Percentiles rank a stretch among this genome's conserved stretches.
Evolutionary conservation across 2,329 filamentous ascomycete genomes (phyloP).

Genomic region (Rosellinia necatrix): DNA sequence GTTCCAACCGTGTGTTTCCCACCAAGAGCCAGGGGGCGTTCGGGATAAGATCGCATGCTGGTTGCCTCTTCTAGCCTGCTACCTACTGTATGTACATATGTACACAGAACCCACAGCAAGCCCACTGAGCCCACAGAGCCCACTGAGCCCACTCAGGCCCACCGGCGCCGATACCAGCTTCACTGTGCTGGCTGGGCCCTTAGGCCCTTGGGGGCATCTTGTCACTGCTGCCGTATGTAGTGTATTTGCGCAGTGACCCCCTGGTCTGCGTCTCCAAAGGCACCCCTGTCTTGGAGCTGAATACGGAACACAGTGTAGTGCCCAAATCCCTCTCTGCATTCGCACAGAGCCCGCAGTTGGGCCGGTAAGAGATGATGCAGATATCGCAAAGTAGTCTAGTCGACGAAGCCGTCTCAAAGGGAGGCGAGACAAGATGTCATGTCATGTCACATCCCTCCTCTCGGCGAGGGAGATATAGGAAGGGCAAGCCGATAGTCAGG

Average conservation of each 20-base stretch:
- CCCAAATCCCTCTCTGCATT: constrained; percentile 21
- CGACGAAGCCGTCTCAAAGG: constrained; percentile 5
- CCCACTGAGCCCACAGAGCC: too few species aligned
- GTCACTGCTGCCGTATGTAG: constrained; percentile 22
- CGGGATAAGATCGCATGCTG: constrained; percentile 26
- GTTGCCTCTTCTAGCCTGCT: constrained; percentile 23
- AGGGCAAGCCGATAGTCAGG: constrained; percentile 12
- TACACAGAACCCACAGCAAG: too few species aligned
- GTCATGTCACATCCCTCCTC: constrained; percentile 14
- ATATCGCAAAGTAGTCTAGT: constrained; percentile 5
- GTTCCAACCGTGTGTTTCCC: constrained; percentile 34
- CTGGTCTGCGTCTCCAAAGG: constrained; percentile 27
- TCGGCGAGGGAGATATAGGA: constrained; percentile 2
- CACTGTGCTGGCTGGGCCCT: constrained; percentile 18
- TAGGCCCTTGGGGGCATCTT: constrained; percentile 12
- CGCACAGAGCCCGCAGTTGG: constrained; percentile 25
- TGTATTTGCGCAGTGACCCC: constrained; percentile 17
- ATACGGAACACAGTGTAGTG: constrained; percentile 25
- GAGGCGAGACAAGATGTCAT: constrained; percentile 24
- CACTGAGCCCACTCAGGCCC: background rate
- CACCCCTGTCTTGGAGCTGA: constrained; percentile 28
- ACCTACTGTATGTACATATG: too few species aligned
- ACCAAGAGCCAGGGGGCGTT: constrained; percentile 24
- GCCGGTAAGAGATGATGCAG: constrained; percentile 21
- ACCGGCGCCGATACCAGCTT: background rate